phyloP scores from a whole-genome alignment of 2,329 filamentous ascomycete genomes.

The Sporothrix euskadiensis region DNA sequence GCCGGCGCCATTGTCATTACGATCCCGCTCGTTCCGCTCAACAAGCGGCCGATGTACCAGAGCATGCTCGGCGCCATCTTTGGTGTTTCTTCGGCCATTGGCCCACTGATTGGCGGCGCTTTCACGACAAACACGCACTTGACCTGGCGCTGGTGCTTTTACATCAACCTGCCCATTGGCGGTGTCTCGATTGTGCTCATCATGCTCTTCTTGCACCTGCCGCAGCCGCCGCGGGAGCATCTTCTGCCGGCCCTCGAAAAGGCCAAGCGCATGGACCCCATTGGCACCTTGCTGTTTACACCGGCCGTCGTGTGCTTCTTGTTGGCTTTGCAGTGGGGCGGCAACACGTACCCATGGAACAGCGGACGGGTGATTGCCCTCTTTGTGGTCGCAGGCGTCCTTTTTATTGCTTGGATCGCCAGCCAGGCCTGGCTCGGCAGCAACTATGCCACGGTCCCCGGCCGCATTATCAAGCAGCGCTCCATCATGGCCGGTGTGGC shows the following conservation, averaged over 20 bases:
- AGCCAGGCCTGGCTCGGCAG: slow-evolving; percentile 38
- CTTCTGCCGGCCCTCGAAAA: slow-evolving; percentile 38
- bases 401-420: slow-evolving; percentile 37
- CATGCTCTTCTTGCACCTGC: slow-evolving; percentile 35
- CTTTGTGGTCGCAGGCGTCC: slow-evolving; percentile 36
- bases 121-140: slow-evolving; percentile 39
- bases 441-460: slow-evolving; percentile 42
- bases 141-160: slow-evolving; percentile 46
- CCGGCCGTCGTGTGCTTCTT: slow-evolving; percentile 45
- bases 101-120: slow-evolving; percentile 44
- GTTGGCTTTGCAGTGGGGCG: slow-evolving; percentile 49
- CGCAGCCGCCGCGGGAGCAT: slow-evolving; percentile 30
- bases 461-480: slow-evolving; percentile 42
- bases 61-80: slow-evolving; percentile 43
- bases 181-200: slow-evolving; percentile 38
- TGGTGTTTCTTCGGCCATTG: slow-evolving; percentile 41
- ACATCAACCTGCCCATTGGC: slow-evolving; percentile 45
- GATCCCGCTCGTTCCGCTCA: slow-evolving; percentile 41
- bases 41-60: slow-evolving; percentile 41
- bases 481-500: slow-evolving; percentile 2
- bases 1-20: slow-evolving; percentile 42
- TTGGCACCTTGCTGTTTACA: slow-evolving; percentile 33
- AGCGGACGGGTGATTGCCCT: slow-evolving; percentile 40
- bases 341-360: slow-evolving; percentile 40
- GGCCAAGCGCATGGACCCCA: slow-evolving; percentile 39